Evolutionary conservation across 306 rosid genomes (phyloP).

Genomic region (Quercus rubra): DNA sequence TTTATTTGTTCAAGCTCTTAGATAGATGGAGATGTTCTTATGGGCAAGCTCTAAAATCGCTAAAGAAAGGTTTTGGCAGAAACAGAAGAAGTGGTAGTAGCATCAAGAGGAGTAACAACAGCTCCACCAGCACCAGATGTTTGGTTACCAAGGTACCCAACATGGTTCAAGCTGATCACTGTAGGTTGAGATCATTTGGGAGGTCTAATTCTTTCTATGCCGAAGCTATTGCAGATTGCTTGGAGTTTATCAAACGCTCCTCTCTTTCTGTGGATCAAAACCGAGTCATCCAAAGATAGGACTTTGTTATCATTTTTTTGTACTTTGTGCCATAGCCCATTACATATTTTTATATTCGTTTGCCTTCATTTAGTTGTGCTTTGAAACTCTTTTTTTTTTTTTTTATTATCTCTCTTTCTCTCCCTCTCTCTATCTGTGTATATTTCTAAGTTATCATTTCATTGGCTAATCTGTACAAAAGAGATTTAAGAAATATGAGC

Average conservation of each 20-base stretch:
- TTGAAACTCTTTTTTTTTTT: not conserved
- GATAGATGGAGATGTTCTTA: slow-evolving; percentile 33
- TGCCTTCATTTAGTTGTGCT: not conserved
- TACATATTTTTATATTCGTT: not conserved
- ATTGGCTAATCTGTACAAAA: not conserved
- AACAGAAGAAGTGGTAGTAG: slow-evolving; percentile 21
- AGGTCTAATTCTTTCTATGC: slow-evolving; percentile 82
- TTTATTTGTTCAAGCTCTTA: slow-evolving; percentile 40
- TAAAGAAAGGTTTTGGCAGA: slow-evolving; percentile 31
- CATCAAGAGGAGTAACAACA: slow-evolving; percentile 25
- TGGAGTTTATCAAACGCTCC: slow-evolving; percentile 80
- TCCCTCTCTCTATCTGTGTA: too few relatives aligned
- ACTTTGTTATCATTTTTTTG: not conserved
- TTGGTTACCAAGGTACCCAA: slow-evolving; percentile 21
- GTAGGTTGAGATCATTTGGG: slow-evolving; percentile 37
- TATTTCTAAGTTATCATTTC: too few relatives aligned
- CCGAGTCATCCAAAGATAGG: slow-evolving; percentile 30
- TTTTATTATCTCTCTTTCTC: too few relatives aligned
- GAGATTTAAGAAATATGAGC: not conserved
- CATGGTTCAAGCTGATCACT: slow-evolving; percentile 15
- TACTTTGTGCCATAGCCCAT: not conserved
- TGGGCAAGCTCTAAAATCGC: slow-evolving; percentile 30
- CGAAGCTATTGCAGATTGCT: slow-evolving; percentile 91
- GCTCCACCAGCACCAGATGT: slow-evolving; percentile 16
- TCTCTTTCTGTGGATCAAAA: slow-evolving; percentile 52